Evolutionary conservation across 2,329 filamentous ascomycete species (phyloP).

Genomic region (Pyricularia pennisetigena): DNA sequence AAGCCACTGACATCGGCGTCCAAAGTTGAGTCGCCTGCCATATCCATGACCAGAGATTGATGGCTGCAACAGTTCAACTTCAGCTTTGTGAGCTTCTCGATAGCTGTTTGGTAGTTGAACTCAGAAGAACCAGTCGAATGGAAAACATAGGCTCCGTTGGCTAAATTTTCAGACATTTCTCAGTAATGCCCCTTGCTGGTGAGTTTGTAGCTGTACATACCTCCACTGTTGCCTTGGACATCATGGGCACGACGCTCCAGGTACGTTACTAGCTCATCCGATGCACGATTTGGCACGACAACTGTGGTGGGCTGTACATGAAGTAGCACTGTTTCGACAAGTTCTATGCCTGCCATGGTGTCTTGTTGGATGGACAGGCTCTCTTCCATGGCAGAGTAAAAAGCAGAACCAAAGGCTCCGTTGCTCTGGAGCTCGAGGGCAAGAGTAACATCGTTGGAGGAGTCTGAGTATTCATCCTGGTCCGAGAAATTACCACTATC

Average conservation of each 20-base stretch:
- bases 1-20: slow-evolving; percentile 28
- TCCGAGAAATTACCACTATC: not conserved
- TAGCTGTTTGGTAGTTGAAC: slow-evolving; percentile 59
- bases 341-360: slow-evolving; percentile 55
- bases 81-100: slow-evolving; percentile 53
- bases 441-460: slow-evolving; percentile 63
- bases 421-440: slow-evolving; percentile 66
- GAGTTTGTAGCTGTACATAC: slow-evolving; percentile 11
- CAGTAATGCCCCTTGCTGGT: not conserved
- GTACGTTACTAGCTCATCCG: slow-evolving; percentile 27
- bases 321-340: slow-evolving; percentile 51
- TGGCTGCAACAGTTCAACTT: slow-evolving; percentile 36
- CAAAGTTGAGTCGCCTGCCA: slow-evolving; percentile 12
- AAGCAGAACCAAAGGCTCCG: slow-evolving; percentile 70
- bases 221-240: slow-evolving; percentile 16
- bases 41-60: slow-evolving; percentile 50
- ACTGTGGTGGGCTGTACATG: slow-evolving; percentile 46
- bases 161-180: not conserved
- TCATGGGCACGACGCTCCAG: slow-evolving; percentile 23
- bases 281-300: slow-evolving; percentile 37
- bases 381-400: slow-evolving; percentile 64
- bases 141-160: slow-evolving; percentile 36
- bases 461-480: slow-evolving; percentile 13
- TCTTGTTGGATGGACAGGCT: slow-evolving; percentile 71
- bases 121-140: slow-evolving; percentile 62